Conservation (phyloP, 2,329 filamentous ascomycete species). For the Diplocarpon rosae region DNA sequence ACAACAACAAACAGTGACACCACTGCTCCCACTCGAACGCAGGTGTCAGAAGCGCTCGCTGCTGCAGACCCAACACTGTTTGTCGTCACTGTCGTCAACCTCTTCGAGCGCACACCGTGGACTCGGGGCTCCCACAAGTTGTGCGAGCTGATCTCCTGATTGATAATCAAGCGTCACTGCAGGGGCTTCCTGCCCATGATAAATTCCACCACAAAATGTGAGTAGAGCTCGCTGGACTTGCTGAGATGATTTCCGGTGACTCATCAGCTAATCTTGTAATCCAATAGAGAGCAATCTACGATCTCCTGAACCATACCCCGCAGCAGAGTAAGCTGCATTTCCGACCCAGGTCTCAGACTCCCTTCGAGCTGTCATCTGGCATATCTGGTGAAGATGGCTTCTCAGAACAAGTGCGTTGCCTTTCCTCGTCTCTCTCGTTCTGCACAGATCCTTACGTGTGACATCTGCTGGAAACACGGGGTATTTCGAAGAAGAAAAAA, state of each 20-base stretch:
- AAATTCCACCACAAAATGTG: conserved; percentile 2
- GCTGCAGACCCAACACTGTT: neutral
- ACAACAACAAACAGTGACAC: neutral
- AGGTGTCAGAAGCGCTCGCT: neutral
- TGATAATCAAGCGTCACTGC: no score
- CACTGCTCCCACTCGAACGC: neutral
- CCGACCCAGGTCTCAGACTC: conserved; percentile 6
- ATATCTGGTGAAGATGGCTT: conserved; percentile 22
- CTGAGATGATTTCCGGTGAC: neutral
- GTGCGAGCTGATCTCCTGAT: neutral
- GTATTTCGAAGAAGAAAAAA: no score
- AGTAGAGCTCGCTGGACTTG: neutral
- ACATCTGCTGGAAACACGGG: conserved; percentile 20
- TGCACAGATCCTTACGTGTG: conserved; percentile 17
- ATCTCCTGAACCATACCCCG: conserved; percentile 24
- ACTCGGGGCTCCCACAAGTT: neutral
- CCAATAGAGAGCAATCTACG: conserved; percentile 15
- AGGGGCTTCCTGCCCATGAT: neutral
- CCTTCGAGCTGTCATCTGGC: conserved; percentile 12
- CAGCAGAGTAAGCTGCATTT: conserved; percentile 10
- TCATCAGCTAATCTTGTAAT: neutral
- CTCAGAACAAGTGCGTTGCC: conserved; percentile 25
- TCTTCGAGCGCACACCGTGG: neutral
- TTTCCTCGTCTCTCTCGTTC: no score
- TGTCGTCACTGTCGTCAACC: neutral